Evolutionary conservation across 805 yeast genomes (phyloP).

Genomic region (Candida mattraensis): DNA sequence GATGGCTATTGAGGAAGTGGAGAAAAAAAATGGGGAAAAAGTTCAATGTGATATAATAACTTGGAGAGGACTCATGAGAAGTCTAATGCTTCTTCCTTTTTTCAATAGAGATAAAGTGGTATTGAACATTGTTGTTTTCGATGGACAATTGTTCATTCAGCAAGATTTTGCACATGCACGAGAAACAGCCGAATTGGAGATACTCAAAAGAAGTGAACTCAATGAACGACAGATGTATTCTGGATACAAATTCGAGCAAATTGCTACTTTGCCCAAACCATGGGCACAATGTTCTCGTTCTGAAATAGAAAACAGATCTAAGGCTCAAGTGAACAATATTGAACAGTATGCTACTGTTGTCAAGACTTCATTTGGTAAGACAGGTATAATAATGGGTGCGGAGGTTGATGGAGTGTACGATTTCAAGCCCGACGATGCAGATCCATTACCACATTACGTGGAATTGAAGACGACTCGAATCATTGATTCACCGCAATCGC

Average conservation of each 20-base stretch:
- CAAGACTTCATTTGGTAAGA: conserved; percentile 77
- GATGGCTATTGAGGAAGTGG: conserved; percentile 53
- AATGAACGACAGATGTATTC: conserved; percentile 48
- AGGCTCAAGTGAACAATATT: conserved; percentile 60
- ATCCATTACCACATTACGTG: conserved; percentile 69
- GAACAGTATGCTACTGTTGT: conserved; percentile 84
- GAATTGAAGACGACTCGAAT: conserved; percentile 76
- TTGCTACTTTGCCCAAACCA: conserved; percentile 74
- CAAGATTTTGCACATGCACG: conserved; percentile 35
- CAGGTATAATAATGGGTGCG: conserved; percentile 72
- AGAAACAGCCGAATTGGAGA: conserved; percentile 31
- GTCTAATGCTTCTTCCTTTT: conserved; percentile 67
- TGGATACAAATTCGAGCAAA: conserved; percentile 84
- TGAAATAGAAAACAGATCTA: conserved; percentile 64
- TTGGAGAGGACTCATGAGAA: conserved; percentile 82
- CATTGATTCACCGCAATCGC: conserved; percentile 55
- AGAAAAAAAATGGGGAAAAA: conserved; percentile 45
- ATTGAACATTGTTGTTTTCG: conserved; percentile 65
- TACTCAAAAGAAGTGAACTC: conserved; percentile 34
- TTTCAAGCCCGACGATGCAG: conserved; percentile 54
- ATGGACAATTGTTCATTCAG: conserved; percentile 70
- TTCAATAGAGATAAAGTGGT: conserved; percentile 55
- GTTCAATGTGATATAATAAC: conserved; percentile 68
- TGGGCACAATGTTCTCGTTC: conserved; percentile 68
- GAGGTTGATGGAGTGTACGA: conserved; percentile 93